A percentile compares a stretch with the other conserved stretches of the same genome.
phyloP scores from a whole-genome alignment of 2,329 filamentous ascomycete species.

The Trichoderma sp. region DNA sequence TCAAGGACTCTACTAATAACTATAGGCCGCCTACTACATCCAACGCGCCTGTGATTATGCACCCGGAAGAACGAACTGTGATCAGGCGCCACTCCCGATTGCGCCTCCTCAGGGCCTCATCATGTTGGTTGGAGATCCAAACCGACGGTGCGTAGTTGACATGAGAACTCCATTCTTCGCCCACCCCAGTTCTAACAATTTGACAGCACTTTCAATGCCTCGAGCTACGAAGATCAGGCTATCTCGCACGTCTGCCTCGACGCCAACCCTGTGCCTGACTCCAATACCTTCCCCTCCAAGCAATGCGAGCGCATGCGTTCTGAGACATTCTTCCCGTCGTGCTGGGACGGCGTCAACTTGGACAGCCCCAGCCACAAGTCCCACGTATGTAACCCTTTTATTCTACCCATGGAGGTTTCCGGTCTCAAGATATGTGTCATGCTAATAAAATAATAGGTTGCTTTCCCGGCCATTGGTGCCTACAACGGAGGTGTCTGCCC shows the following conservation, averaged over 20 bases:
- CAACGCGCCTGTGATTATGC: conserved; percentile 34
- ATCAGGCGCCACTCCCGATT: conserved; percentile 39
- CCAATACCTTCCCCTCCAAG: conserved; percentile 50
- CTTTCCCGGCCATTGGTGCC: conserved; percentile 32
- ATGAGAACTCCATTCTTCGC: not conserved
- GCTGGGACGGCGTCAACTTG: conserved; percentile 62
- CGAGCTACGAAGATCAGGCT: conserved; percentile 50
- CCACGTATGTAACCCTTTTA: not conserved
- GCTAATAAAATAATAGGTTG: conserved; percentile 29
- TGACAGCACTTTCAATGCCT: conserved; percentile 44
- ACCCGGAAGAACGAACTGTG: conserved; percentile 31
- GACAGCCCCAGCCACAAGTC: conserved; percentile 57
- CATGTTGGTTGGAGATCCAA: conserved; percentile 64
- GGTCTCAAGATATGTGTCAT: not conserved
- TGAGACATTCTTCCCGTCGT: conserved; percentile 61
- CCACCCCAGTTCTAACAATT: not conserved
- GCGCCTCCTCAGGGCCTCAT: conserved; percentile 65
- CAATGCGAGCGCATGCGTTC: conserved; percentile 55
- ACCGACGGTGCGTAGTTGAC: conserved; percentile 39
- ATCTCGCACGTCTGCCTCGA: conserved; percentile 60
- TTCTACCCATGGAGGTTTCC: too few relatives aligned
- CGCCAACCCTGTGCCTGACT: conserved; percentile 41
- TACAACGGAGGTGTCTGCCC: conserved; percentile 26
- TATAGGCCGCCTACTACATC: conserved; percentile 35
- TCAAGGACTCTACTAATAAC: not conserved